Percentiles rank a stretch among this genome's conserved stretches.
These are phyloP conservation scores for Paratinospora sagittata DNA, from an alignment of 164 flowering plant genomes.

Conservation along the genomic window DNA sequence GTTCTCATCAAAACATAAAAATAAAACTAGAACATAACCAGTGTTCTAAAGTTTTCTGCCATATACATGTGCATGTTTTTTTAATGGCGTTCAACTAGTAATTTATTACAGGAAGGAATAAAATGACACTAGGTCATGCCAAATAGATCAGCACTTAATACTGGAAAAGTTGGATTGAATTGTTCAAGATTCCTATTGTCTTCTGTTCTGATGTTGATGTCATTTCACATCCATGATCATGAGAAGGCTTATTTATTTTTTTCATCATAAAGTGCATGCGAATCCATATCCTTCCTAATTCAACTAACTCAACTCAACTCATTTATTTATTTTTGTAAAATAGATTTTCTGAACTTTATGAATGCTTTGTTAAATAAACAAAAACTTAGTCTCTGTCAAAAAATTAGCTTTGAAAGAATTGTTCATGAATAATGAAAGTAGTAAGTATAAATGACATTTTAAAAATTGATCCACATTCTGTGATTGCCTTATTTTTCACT, in stretches of 20 bases:
- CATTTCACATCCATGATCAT: not conserved
- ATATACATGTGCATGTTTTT: not conserved
- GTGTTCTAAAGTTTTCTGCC: not conserved
- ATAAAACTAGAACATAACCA: not conserved
- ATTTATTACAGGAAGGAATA: not conserved
- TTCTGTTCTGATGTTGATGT: not conserved
- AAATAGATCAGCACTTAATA: not conserved
- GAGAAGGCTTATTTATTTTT: not conserved
- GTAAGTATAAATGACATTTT: too few species aligned
- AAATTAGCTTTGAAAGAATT: too few species aligned
- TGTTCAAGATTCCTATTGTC: not conserved
- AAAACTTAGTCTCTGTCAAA: too few species aligned
- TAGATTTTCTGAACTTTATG: too few species aligned
- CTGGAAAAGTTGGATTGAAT: not conserved
- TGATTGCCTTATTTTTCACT: too few species aligned
- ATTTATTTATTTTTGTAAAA: not conserved
- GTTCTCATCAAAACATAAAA: not conserved
- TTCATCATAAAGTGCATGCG: not conserved
- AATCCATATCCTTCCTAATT: not conserved
- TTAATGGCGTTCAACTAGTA: not conserved
- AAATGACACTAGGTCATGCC: not conserved
- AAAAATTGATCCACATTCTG: too few species aligned
- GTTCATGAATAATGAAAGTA: too few species aligned
- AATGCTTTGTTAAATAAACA: too few species aligned
- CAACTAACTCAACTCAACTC: too few species aligned